Base-by-base conservation (phyloP, 768 basidiomycete genomes). In the Rhodotorula toruloides region DNA sequence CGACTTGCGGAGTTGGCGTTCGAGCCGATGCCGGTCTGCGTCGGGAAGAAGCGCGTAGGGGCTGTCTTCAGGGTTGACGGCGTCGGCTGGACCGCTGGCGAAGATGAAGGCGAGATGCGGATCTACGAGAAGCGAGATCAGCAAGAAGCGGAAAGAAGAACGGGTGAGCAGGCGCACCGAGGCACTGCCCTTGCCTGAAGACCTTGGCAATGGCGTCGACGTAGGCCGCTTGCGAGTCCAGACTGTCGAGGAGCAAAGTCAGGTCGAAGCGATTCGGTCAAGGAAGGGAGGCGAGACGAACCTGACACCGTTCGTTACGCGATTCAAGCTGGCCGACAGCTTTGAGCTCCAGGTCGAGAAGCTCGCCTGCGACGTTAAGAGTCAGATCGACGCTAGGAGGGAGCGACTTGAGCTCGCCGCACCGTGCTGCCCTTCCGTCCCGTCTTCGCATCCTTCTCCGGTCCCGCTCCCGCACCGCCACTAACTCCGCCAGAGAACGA, bases 211-310 rank as follows among this genome's bases (percentile, higher is more conserved):
- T 81, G 47, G 85, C 87, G 67, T 86, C 81, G 58, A 91, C 88
- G 75, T 94, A 93, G 7, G 84, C 82, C 3, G 87, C 85, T 14
- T 91, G 91, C 25, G 91, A 92, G 77, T 94, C 91, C 55, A 92
- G 83, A 76, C 90, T 93, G 74, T 17, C n/a, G n/a, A n/a, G n/a
- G n/a, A n/a, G n/a, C n/a, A n/a, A n/a, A n/a, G n/a, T n/a, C n/a
- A n/a, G n/a, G n/a, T n/a, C n/a, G n/a, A n/a, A n/a, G n/a, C n/a
- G n/a, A n/a, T n/a, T 61, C 56, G 48, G 31, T 10, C 46, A 36
- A 22, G 17, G 37, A 10, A 64, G 2, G 1, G 44, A 17, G 16
- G 19, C 13, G 42, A 43, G 22, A 42, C 71, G 37, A 21, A 74
- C 74, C 68, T 72, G 22, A 64, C 68, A 8, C 65, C 65, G 48